Evolutionary conservation across 2,329 filamentous ascomycete species (phyloP).

Genomic region (Amylocarpus encephaloides): DNA sequence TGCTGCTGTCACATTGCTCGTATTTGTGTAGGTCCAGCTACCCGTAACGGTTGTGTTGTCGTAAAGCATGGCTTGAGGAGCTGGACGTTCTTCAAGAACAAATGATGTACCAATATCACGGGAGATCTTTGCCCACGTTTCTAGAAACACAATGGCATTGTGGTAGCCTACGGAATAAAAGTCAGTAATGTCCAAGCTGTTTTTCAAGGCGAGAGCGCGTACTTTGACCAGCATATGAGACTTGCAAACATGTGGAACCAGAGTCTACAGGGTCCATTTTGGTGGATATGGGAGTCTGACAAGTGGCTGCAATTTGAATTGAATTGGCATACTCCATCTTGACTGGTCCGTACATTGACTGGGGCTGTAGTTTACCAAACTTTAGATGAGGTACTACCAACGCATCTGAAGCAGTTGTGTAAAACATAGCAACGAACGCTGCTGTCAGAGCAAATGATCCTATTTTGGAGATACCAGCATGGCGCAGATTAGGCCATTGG

Average conservation of each 20-base stretch:
- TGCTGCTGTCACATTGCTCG: slow-evolving; percentile 45
- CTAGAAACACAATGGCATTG: slow-evolving; percentile 58
- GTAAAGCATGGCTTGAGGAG: slow-evolving; percentile 55
- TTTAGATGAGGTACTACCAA: slow-evolving; percentile 68
- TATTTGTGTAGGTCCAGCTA: slow-evolving; percentile 58
- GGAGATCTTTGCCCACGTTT: slow-evolving; percentile 45
- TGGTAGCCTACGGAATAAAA: slow-evolving; percentile 47
- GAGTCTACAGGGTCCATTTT: slow-evolving; percentile 36
- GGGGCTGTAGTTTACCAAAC: slow-evolving; percentile 45
- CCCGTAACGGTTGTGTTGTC: slow-evolving; percentile 68
- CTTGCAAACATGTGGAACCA: slow-evolving; percentile 55
- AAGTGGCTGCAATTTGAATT: slow-evolving; percentile 47
- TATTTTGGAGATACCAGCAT: slow-evolving; percentile 56
- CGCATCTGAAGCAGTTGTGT: slow-evolving; percentile 70
- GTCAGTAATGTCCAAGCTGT: neutral
- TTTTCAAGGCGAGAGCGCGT: slow-evolving; percentile 14
- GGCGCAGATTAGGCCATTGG: slow-evolving; percentile 58
- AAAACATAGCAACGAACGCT: slow-evolving; percentile 61
- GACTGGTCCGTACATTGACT: slow-evolving; percentile 49
- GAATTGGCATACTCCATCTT: slow-evolving; percentile 58
- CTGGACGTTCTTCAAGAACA: slow-evolving; percentile 45
- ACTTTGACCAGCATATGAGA: slow-evolving; percentile 62
- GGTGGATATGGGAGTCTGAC: slow-evolving; percentile 52
- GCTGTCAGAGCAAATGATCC: slow-evolving; percentile 59
- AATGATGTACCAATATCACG: slow-evolving; percentile 38